Conservation (phyloP, 257 asterid genomes). For the Nicotiana attenuata region DNA sequence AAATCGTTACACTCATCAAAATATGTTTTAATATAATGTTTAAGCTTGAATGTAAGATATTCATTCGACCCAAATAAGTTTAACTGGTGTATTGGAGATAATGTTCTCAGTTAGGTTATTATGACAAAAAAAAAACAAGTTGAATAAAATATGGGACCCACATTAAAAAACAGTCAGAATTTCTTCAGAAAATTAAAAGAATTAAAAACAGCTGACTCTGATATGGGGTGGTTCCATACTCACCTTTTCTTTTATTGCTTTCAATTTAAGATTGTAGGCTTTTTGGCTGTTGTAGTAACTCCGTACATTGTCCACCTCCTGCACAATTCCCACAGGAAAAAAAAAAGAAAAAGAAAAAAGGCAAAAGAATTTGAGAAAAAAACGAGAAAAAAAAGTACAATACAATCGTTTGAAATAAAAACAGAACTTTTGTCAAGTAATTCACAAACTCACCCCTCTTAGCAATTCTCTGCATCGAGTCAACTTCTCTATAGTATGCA, state of each 20-base stretch:
- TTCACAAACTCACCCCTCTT: conserved; percentile 30
- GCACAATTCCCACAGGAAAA: neutral
- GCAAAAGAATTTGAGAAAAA: neutral
- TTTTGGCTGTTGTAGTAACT: conserved; percentile 21
- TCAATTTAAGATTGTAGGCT: conserved; percentile 28
- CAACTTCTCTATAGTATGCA: conserved; percentile 26
- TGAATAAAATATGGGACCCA: neutral
- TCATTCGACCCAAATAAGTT: too few species aligned
- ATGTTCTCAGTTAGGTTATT: too few species aligned
- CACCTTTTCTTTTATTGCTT: conserved; percentile 37
- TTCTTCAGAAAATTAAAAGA: neutral
- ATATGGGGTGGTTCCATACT: neutral
- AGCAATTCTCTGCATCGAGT: conserved; percentile 31
- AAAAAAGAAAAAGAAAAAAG: too few species aligned
- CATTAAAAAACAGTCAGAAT: neutral
- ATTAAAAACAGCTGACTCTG: neutral
- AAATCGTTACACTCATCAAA: too few species aligned
- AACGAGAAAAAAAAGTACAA: neutral
- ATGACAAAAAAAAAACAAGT: too few species aligned
- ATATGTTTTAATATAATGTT: too few species aligned
- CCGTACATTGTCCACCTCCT: conserved; percentile 22
- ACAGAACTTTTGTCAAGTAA: neutral
- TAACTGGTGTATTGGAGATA: too few species aligned
- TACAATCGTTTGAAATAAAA: neutral
- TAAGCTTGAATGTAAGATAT: too few species aligned